These are phyloP conservation scores for Diaporthe humulicola DNA, from an alignment of 2,329 filamentous ascomycete species.

Conservation along the genomic window DNA sequence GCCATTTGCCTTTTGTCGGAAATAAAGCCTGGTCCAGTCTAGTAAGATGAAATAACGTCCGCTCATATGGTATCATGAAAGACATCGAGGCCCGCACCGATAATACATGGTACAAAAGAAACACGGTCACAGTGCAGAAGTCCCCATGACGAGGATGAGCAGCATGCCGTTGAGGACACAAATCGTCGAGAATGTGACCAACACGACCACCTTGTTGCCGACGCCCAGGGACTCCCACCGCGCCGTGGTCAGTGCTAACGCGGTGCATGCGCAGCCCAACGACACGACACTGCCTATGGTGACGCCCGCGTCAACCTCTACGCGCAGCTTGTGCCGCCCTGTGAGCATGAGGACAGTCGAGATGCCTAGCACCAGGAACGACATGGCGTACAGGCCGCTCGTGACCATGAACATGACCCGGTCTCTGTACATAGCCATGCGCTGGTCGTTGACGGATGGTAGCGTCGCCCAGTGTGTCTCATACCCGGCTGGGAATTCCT, in stretches of 20 bases:
- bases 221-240: conserved; percentile 60
- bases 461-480: conserved; percentile 66
- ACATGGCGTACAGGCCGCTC: conserved; percentile 67
- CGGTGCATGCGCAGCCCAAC: conserved; percentile 73
- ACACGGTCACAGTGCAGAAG: conserved; percentile 43
- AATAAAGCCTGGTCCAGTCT: conserved; percentile 11
- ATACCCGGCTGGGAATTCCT: conserved; percentile 66
- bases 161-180: conserved; percentile 65
- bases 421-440: conserved; percentile 64
- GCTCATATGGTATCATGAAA: conserved; percentile 23
- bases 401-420: conserved; percentile 67
- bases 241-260: conserved; percentile 70
- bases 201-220: conserved; percentile 58
- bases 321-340: conserved; percentile 74
- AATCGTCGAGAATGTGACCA: conserved; percentile 57
- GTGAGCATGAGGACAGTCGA: conserved; percentile 76
- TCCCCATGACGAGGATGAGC: conserved; percentile 64
- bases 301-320: conserved; percentile 82
- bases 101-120: conserved; percentile 13
- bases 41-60: conserved; percentile 7
- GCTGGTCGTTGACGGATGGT: conserved; percentile 65
- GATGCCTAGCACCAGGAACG: conserved; percentile 74
- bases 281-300: conserved; percentile 77
- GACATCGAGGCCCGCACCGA: not conserved
- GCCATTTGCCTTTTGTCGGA: not conserved